Percentiles rank a stretch among this genome's conserved stretches.
Evolutionary conservation across 73 alveolate genomes (phyloP).

Genomic region (Tetrahymena borealis): DNA sequence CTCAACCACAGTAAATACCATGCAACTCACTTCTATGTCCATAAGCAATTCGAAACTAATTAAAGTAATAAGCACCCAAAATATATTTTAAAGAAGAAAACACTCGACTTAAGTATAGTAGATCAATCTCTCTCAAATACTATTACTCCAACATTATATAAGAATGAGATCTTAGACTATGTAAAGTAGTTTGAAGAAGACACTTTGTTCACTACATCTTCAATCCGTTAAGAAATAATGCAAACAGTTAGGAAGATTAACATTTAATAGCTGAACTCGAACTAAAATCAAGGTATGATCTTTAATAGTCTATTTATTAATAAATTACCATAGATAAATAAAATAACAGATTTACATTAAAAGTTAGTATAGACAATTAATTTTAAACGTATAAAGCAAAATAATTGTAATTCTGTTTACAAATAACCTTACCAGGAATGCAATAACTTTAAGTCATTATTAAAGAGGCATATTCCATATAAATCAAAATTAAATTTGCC

Average conservation of each 20-base stretch:
- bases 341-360: too few species aligned
- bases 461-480: too few species aligned
- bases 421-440: too few species aligned
- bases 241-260: background rate
- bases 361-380: too few species aligned
- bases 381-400: too few species aligned
- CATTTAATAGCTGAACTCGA: background rate
- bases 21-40: background rate
- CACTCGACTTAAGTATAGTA: background rate
- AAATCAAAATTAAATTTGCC: too few species aligned
- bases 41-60: background rate
- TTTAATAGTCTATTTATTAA: too few species aligned
- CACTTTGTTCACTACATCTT: background rate
- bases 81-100: background rate
- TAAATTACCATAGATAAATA: too few species aligned
- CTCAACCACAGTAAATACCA: conserved; percentile 33
- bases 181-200: background rate
- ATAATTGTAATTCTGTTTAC: too few species aligned
- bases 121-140: background rate
- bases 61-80: background rate
- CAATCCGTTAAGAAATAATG: background rate
- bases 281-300: background rate
- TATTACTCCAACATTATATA: background rate
- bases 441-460: too few species aligned
- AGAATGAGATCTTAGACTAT: background rate